Percentiles rank a stretch among this genome's conserved stretches.
phyloP scores from a whole-genome alignment of 441 rosid genomes.

The Aleurites moluccanus region DNA sequence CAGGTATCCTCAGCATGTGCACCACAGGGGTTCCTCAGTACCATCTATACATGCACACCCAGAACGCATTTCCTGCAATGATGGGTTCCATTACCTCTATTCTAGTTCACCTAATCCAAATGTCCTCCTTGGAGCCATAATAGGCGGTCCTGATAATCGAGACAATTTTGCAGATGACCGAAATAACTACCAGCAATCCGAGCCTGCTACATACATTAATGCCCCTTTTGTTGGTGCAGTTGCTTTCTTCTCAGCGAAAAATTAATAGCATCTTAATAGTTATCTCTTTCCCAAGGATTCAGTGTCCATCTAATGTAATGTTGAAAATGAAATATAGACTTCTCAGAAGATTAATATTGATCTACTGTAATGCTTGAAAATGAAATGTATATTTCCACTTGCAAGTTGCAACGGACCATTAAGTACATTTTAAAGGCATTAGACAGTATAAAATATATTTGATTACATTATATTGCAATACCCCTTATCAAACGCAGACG shows the following conservation, averaged over 20 bases:
- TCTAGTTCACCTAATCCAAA: conserved; percentile 67
- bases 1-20: conserved; percentile 63
- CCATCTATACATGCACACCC: conserved; percentile 62
- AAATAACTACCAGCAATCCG: conserved; percentile 68
- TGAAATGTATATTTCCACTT: background rate
- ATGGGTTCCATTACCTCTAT: conserved; percentile 56
- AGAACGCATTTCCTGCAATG: conserved; percentile 42
- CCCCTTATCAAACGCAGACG: too few relatives aligned
- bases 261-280: background rate
- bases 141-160: conserved; percentile 71
- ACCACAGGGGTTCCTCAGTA: conserved; percentile 88
- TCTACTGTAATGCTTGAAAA: background rate
- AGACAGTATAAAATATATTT: too few relatives aligned
- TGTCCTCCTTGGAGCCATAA: conserved; percentile 64
- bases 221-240: conserved; percentile 87
- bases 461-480: too few relatives aligned
- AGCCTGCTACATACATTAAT: conserved; percentile 81
- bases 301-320: background rate
- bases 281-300: background rate
- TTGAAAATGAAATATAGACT: background rate
- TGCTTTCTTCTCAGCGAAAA: conserved; percentile 56
- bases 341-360: too few relatives aligned
- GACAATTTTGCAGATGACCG: conserved; percentile 69
- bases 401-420: background rate
- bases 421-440: background rate